Conservation (phyloP, 2,329 filamentous ascomycete genomes). For the Trichothecium sympodiale region DNA sequence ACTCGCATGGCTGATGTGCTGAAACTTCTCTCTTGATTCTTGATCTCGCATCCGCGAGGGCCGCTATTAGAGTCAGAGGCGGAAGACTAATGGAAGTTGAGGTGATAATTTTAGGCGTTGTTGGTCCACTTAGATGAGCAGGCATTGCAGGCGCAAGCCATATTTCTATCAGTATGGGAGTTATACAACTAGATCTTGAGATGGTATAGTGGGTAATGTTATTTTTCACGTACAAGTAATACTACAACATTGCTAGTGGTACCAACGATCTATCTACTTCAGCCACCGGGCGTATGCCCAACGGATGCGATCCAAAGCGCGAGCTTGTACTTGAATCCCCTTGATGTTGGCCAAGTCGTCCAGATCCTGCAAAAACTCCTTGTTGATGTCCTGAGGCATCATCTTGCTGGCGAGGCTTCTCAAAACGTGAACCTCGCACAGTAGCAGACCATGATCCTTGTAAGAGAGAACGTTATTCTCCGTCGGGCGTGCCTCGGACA, state of each 20-base stretch:
- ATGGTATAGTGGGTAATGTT: too few species aligned
- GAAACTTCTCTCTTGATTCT: constrained; percentile 31
- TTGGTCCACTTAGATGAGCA: too few species aligned
- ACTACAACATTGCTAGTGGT: too few species aligned
- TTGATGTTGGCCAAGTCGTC: constrained; percentile 76
- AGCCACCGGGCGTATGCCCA: constrained; percentile 86
- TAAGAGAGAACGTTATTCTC: constrained; percentile 71
- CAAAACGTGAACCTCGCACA: constrained; percentile 83
- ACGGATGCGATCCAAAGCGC: constrained; percentile 70
- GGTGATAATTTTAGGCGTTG: too few species aligned
- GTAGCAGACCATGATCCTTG: constrained; percentile 80
- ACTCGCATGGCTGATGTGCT: constrained; percentile 45
- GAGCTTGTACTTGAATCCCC: constrained; percentile 66
- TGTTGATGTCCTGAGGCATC: constrained; percentile 63
- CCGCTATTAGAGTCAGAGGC: neutral
- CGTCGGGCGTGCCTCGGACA: constrained; percentile 57
- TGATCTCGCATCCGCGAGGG: too few species aligned
- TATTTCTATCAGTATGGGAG: too few species aligned
- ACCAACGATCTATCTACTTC: constrained; percentile 13
- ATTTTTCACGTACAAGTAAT: too few species aligned
- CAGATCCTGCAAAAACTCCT: constrained; percentile 82
- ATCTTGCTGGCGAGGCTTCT: constrained; percentile 48
- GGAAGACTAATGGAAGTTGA: neutral
- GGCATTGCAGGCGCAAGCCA: too few species aligned
- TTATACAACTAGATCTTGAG: too few species aligned